Evolutionary conservation across 257 asterid genomes (phyloP), one percentile per base, ranked within the genome.

Genomic region (Cinchona pubescens): DNA sequence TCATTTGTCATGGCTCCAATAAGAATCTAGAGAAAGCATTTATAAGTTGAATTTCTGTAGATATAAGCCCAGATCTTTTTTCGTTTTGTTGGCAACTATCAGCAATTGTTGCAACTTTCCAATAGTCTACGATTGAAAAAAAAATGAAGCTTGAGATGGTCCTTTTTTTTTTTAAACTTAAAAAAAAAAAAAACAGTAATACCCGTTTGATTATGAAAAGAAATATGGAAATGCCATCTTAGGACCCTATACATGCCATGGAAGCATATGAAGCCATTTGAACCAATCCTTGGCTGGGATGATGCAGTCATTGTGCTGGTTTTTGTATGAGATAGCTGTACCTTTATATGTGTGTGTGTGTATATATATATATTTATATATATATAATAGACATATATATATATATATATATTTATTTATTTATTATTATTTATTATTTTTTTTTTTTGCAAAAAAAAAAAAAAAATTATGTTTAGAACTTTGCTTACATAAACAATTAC

Each of bases 21-120:
- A 65, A 67, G 46, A n/a, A 83, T 71, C 16, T 71, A 84, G 83
- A 64, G 65, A 67, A 76, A 71, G 79, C 76, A 64, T 32, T 73
- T 48, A 58, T 51, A 67, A 23, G 45, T 25, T 66, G 74, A 67
- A 78, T 60, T 69, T 76, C 45, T 80, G 88, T 85, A 88, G 80
- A 88, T 86, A 88, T 66, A 68, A 76, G 56, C 77, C 43, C 46
- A 48, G 74, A 73, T 74, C 40, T 70, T 56, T 74, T 67, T 55
- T 64, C 5, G 59, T 64, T 62, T 56, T 34, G 63, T 63, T 59
- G 21, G 56, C 69, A 51, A 58, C 56, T 37, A 15, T 48, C 38
- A n/a, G n/a, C n/a, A n/a, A n/a, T 45, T 68, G 48, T 51, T 14
- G 27, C 56, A 21, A 53, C 49, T 7, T 63, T 78, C 51, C 72